Base-by-base conservation (phyloP, 345 rosid genomes). In the Carallia pectinifolia region DNA sequence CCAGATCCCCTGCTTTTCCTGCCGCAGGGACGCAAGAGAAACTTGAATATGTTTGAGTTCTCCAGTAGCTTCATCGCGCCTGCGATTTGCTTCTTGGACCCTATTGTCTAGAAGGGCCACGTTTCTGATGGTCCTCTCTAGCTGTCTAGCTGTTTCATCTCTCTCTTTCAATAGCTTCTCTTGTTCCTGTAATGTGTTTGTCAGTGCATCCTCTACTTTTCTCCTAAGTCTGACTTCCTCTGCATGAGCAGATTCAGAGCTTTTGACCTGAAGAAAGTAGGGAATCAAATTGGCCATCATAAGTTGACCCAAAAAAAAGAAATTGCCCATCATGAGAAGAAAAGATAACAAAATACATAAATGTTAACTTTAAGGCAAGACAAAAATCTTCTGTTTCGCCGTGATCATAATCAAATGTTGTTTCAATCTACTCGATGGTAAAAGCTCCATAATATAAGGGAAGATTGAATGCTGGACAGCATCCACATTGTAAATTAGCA, bases 21-120 rank as follows among this genome's bases (percentile, higher is more conserved):
- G 85, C 61, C 62, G 79, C 72, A 86, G 80, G 61, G 85, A 84
- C 52, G 82, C 82, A 68, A 90, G 74, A 66, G 90, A 86, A 73
- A 75, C 79, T 71, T 78, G 84, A 68, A 86, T 58, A 34, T 73
- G 68, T 61, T 66, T 84, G 54, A 86, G 75, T 69, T 90, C 88
- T 77, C 76, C 81, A 47, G 79, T 61, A 66, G 80, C 87, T 83
- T 88, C 89, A 61, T 80, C 82, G 67, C 47, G 52, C 75, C 81
- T 77, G 58, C 58, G 80, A 52, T 75, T 84, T 76, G 86, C 85
- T 76, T 87, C 83, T 65, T 79, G 81, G 56, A 77, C 81, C 58
- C 79, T 85, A 36, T 74, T 82, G 74, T 90, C 87, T 59, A 88
- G 79, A 61, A 90, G 73, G 66, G 89, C 83, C 65, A 88, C 78